These are phyloP conservation scores for Calocybe indica DNA, from an alignment of 768 basidiomycete species.

Conservation along the genomic window DNA sequence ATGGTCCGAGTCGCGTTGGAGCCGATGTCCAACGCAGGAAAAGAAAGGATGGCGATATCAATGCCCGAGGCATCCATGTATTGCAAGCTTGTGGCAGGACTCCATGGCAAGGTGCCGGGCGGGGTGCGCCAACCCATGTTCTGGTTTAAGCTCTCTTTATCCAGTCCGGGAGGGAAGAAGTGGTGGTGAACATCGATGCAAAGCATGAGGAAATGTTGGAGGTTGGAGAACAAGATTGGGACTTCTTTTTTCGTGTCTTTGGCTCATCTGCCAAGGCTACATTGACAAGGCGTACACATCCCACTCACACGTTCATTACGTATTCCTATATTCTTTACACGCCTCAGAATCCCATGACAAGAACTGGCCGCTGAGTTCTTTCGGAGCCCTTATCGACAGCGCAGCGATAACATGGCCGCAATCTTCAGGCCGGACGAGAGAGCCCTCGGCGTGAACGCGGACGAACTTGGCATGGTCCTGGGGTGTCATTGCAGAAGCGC, in stretches of 20 bases:
- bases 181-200: constrained; percentile 77
- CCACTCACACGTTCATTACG: background rate
- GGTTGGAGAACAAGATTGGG: background rate
- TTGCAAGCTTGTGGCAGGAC: constrained; percentile 46
- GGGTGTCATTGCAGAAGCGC: constrained; percentile 45
- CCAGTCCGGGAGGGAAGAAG: constrained; percentile 50
- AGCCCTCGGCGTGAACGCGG: constrained; percentile 52
- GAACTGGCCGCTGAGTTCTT: constrained; percentile 67
- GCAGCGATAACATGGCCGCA: constrained; percentile 77
- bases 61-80: constrained; percentile 58
- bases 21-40: constrained; percentile 48
- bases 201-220: constrained; percentile 3
- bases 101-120: constrained; percentile 61
- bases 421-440: constrained; percentile 69
- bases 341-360: constrained; percentile 75
- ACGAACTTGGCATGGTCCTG: constrained; percentile 54
- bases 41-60: constrained; percentile 58
- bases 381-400: constrained; percentile 59
- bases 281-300: background rate
- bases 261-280: no score
- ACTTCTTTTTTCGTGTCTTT: background rate
- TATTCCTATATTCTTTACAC: constrained; percentile 26
- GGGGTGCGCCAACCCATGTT: constrained; percentile 60
- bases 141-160: constrained; percentile 39
- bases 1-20: constrained; percentile 30